Conservation (phyloP, 2,329 filamentous ascomycete genomes). For the Aspergillus sp. region DNA sequence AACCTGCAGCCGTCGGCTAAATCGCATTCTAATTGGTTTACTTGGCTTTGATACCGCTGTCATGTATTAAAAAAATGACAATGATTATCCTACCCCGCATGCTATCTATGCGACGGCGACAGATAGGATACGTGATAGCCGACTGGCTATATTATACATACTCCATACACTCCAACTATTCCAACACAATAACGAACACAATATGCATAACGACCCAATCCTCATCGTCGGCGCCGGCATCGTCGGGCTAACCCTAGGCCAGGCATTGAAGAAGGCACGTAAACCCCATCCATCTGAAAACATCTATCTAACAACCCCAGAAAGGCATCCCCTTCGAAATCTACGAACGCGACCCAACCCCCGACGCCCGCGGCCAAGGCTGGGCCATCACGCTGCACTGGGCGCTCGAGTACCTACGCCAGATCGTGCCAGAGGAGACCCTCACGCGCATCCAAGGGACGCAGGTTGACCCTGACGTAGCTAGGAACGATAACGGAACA, state of each 20-base stretch:
- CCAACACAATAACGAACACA: too few species aligned
- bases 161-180: background rate
- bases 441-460: constrained; percentile 18
- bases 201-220: constrained; percentile 13
- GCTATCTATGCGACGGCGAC: constrained; percentile 28
- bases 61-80: too few species aligned
- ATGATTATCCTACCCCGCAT: background rate
- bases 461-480: constrained; percentile 26
- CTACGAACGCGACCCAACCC: constrained; percentile 29
- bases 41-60: too few species aligned
- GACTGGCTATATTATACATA: background rate
- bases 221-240: constrained; percentile 30
- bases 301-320: background rate
- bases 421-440: constrained; percentile 20
- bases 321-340: constrained; percentile 32
- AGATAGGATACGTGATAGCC: background rate
- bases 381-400: constrained; percentile 30
- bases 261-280: constrained; percentile 21
- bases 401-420: constrained; percentile 23
- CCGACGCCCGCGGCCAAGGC: constrained; percentile 25
- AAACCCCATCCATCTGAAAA: background rate
- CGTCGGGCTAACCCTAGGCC: constrained; percentile 25
- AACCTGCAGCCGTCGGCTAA: too few species aligned
- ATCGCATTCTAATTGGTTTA: too few species aligned
- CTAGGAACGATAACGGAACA: constrained; percentile 24